phyloP scores from a whole-genome alignment of 2,329 filamentous ascomycete species.

The Fusarium globosum region DNA sequence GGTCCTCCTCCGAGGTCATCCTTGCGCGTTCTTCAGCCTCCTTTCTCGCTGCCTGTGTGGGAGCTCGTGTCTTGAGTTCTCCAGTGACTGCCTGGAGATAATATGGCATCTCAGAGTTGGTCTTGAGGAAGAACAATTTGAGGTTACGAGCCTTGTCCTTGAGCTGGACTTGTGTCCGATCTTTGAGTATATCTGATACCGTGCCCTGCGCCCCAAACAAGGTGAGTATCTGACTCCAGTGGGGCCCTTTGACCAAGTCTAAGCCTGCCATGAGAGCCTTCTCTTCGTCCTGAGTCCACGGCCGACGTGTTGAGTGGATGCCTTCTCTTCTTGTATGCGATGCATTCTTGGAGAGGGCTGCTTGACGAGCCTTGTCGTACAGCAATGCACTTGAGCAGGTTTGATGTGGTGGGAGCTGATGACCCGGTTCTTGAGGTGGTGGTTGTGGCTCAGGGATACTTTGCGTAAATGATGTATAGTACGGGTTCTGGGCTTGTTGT shows the following conservation, averaged over 20 bases:
- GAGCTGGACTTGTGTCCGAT: constrained; percentile 89
- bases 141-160: constrained; percentile 93
- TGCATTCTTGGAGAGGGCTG: constrained; percentile 66
- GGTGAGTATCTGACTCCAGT: constrained; percentile 91
- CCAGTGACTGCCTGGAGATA: constrained; percentile 90
- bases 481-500: constrained; percentile 51
- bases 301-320: constrained; percentile 73
- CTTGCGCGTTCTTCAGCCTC: constrained; percentile 73
- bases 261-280: constrained; percentile 89
- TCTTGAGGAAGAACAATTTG: constrained; percentile 92
- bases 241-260: constrained; percentile 88
- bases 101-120: constrained; percentile 88
- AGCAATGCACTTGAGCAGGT: constrained; percentile 64
- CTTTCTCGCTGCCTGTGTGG: constrained; percentile 76
- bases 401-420: constrained; percentile 66
- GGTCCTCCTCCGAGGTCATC: constrained; percentile 68
- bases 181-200: constrained; percentile 84
- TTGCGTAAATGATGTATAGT: constrained; percentile 49
- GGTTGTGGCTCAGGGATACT: constrained; percentile 51
- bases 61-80: constrained; percentile 86
- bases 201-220: constrained; percentile 85
- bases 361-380: constrained; percentile 69
- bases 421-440: constrained; percentile 46
- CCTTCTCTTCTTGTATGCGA: constrained; percentile 67
- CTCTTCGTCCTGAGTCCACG: constrained; percentile 91